These are phyloP conservation scores for Cyberlindnera saturnus DNA, from an alignment of 805 yeast genomes.

Conservation along the genomic window DNA sequence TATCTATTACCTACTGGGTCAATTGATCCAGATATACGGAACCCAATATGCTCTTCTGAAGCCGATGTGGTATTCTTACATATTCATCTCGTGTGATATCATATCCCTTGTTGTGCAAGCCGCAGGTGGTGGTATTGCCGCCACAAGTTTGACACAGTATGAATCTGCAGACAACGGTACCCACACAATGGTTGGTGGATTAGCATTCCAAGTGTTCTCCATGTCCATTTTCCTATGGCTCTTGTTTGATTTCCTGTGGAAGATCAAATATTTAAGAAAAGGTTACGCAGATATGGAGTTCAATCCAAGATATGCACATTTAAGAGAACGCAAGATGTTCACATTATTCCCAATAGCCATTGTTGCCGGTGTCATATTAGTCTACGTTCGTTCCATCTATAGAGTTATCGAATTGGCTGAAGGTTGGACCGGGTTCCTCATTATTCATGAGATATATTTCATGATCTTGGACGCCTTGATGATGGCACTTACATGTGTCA, in stretches of 20 bases:
- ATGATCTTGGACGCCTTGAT: constrained; percentile 57
- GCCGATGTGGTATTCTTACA: constrained; percentile 57
- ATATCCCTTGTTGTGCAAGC: constrained; percentile 63
- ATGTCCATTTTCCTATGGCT: constrained; percentile 56
- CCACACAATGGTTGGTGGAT: constrained; percentile 69
- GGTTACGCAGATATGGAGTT: constrained; percentile 27
- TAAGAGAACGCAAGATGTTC: constrained; percentile 34
- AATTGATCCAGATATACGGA: constrained; percentile 59
- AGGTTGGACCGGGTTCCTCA: constrained; percentile 68
- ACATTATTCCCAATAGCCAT: constrained; percentile 38
- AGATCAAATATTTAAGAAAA: constrained; percentile 28
- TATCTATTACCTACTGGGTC: constrained; percentile 64
- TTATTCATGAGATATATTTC: constrained; percentile 53
- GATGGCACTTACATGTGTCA: constrained; percentile 44
- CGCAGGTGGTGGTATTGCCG: constrained; percentile 68
- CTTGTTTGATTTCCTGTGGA: constrained; percentile 40
- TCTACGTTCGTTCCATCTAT: constrained; percentile 64
- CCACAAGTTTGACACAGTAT: constrained; percentile 18
- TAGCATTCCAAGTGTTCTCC: constrained; percentile 68
- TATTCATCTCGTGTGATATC: constrained; percentile 64
- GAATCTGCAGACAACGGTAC: constrained; percentile 42
- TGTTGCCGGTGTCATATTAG: constrained; percentile 40
- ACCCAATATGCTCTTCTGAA: constrained; percentile 40
- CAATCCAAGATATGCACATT: constrained; percentile 27
- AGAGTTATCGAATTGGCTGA: constrained; percentile 65